Evolutionary conservation across 176 grass and related monocot genomes (phyloP).

Genomic region (Triticum dicoccoides): DNA sequence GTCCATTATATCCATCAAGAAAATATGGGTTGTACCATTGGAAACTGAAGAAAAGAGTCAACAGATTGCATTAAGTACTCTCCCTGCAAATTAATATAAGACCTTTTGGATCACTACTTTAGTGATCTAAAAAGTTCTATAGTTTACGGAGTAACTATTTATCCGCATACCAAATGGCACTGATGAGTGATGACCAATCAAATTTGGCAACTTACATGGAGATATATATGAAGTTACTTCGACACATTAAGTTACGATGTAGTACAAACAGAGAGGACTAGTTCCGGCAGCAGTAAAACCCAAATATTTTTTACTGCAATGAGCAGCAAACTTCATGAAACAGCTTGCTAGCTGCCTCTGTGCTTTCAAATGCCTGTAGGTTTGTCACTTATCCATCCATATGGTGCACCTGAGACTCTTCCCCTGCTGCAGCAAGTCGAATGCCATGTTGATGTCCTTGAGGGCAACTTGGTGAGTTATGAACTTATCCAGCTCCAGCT

Average conservation of each 20-base stretch:
- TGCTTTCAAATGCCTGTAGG: not conserved
- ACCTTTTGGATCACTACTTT: no score
- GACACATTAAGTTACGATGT: not conserved
- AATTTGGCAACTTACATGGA: not conserved
- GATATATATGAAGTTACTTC: not conserved
- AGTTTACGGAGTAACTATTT: no score
- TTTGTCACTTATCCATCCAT: constrained; percentile 79
- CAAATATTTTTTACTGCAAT: constrained; percentile 7
- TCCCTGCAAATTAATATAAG: no score
- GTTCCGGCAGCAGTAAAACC: not conserved
- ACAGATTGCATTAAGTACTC: not conserved
- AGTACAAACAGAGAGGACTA: no score
- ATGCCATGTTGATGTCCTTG: constrained; percentile 76
- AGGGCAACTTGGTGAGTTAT: constrained; percentile 72
- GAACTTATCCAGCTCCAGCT: constrained; percentile 78
- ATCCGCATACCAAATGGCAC: not conserved
- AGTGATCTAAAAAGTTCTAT: no score
- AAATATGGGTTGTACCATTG: no score
- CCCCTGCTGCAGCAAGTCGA: constrained; percentile 70
- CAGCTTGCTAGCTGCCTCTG: not conserved
- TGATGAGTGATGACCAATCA: not conserved
- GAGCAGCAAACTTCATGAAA: not conserved
- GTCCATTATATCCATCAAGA: no score
- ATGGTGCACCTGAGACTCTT: constrained; percentile 84
- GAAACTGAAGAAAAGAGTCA: not conserved